phyloP scores from a whole-genome alignment of 106 monocot genomes.

The Acorus gramineus region DNA sequence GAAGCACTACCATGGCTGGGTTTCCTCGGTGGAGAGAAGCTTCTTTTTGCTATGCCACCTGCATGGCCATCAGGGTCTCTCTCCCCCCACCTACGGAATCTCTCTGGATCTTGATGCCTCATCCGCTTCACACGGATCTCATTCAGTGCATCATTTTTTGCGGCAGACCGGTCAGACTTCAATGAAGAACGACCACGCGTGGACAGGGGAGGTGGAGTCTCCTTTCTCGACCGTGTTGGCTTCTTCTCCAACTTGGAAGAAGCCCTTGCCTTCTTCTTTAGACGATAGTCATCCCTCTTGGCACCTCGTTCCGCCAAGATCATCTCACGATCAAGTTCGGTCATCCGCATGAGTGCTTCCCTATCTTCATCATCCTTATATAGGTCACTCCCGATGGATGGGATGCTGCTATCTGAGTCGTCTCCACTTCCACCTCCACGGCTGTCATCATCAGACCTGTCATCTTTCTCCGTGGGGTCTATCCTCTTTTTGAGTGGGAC shows the following conservation, averaged over 20 bases:
- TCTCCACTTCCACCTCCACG: slow-evolving; percentile 19
- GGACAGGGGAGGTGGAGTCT: slow-evolving; percentile 38
- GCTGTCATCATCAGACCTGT: slow-evolving; percentile 19
- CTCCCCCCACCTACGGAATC: slow-evolving; percentile 38
- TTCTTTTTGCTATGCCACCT: slow-evolving; percentile 17
- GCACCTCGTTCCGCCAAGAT: slow-evolving; percentile 64
- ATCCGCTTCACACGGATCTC: slow-evolving; percentile 61
- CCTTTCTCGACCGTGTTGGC: slow-evolving; percentile 10
- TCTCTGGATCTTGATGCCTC: slow-evolving; percentile 71
- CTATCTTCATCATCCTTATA: slow-evolving; percentile 86
- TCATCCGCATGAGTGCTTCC: slow-evolving; percentile 53
- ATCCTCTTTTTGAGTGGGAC: slow-evolving; percentile 48
- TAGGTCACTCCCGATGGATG: slow-evolving; percentile 74
- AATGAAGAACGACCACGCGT: slow-evolving; percentile 46
- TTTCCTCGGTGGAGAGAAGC: slow-evolving; percentile 7
- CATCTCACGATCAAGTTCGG: slow-evolving; percentile 83
- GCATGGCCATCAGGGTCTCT: slow-evolving; percentile 4
- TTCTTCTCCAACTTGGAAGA: slow-evolving; percentile 40
- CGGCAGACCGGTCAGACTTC: slow-evolving; percentile 31
- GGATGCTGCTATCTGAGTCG: slow-evolving; percentile 56
- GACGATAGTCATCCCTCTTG: slow-evolving; percentile 47
- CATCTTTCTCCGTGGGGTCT: slow-evolving; percentile 40
- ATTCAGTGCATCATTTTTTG: slow-evolving; percentile 60
- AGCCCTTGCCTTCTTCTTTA: slow-evolving; percentile 62
- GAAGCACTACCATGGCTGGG: slow-evolving; percentile 32